Conservation (phyloP, 306 rosid genomes). For the Pterocarpus santalinus region DNA sequence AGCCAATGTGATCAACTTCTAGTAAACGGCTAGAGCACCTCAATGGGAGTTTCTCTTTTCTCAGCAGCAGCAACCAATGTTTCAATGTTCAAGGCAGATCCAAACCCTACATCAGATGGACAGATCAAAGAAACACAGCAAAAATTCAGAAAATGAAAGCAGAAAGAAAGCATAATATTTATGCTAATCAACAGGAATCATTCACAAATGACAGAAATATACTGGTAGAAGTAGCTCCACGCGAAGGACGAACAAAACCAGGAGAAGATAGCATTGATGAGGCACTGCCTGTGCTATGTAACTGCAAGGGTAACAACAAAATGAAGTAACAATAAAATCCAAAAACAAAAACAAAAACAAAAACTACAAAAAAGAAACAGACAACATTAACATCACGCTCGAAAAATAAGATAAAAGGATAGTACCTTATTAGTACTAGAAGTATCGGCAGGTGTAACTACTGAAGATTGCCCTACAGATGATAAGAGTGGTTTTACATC, state of each 20-base stretch:
- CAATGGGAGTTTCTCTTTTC: constrained; percentile 92
- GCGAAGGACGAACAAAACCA: constrained; percentile 81
- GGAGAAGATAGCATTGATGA: constrained; percentile 73
- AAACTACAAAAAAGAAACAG: neutral
- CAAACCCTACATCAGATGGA: constrained; percentile 74
- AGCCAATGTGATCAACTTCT: constrained; percentile 21
- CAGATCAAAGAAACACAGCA: constrained; percentile 21
- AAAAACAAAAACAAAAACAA: neutral
- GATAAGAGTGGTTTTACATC: constrained; percentile 72
- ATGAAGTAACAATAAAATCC: neutral
- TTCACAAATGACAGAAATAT: constrained; percentile 45
- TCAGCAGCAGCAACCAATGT: constrained; percentile 97
- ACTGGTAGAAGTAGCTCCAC: constrained; percentile 81
- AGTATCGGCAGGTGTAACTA: constrained; percentile 60
- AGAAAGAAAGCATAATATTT: constrained; percentile 11
- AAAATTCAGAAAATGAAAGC: constrained; percentile 37
- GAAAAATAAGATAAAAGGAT: constrained; percentile 3
- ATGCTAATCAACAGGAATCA: constrained; percentile 3
- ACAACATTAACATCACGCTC: constrained; percentile 21
- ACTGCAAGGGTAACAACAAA: constrained; percentile 56
- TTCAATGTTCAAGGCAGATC: constrained; percentile 96
- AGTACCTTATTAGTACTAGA: constrained; percentile 72
- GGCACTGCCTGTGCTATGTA: constrained; percentile 59
- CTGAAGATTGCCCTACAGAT: constrained; percentile 68
- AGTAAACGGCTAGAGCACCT: constrained; percentile 62